These are phyloP conservation scores for Pharus latifolius DNA, from an alignment of 176 grass and related monocot genomes.

Conservation along the genomic window DNA sequence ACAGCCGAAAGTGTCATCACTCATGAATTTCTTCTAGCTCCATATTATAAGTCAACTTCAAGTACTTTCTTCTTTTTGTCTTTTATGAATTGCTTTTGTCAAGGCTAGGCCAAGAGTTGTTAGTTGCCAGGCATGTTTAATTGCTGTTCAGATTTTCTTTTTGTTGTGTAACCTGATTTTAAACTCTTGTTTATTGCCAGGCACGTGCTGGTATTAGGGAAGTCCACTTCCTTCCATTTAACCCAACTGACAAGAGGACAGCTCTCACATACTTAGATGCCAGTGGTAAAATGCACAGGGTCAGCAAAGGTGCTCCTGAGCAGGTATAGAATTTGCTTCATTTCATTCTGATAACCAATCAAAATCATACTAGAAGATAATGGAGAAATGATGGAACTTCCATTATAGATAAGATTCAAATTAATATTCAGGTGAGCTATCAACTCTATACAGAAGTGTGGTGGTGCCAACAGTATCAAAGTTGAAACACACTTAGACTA, in stretches of 20 bases:
- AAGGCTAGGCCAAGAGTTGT: background rate
- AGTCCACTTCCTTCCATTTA: slow-evolving; percentile 71
- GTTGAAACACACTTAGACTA: no score
- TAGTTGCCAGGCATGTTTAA: background rate
- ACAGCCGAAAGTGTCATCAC: background rate
- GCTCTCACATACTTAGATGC: slow-evolving; percentile 66
- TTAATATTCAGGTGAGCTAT: no score
- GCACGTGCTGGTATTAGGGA: slow-evolving; percentile 49
- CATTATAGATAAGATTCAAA: no score
- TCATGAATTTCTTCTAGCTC: background rate
- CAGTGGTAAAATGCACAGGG: slow-evolving; percentile 54
- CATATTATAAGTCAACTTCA: background rate
- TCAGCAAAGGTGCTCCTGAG: slow-evolving; percentile 79
- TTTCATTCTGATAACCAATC: background rate
- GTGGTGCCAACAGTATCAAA: no score
- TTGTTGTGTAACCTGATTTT: background rate
- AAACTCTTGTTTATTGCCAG: slow-evolving; percentile 23
- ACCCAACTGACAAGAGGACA: slow-evolving; percentile 68
- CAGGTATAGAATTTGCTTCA: slow-evolving; percentile 42
- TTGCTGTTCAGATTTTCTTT: background rate
- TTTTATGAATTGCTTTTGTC: background rate
- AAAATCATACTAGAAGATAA: no score
- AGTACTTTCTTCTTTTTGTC: background rate
- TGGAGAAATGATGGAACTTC: no score
- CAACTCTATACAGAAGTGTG: no score